phyloP scores from a whole-genome alignment of 495 filamentous ascomycete genomes.

The Lichina pygmaea region DNA sequence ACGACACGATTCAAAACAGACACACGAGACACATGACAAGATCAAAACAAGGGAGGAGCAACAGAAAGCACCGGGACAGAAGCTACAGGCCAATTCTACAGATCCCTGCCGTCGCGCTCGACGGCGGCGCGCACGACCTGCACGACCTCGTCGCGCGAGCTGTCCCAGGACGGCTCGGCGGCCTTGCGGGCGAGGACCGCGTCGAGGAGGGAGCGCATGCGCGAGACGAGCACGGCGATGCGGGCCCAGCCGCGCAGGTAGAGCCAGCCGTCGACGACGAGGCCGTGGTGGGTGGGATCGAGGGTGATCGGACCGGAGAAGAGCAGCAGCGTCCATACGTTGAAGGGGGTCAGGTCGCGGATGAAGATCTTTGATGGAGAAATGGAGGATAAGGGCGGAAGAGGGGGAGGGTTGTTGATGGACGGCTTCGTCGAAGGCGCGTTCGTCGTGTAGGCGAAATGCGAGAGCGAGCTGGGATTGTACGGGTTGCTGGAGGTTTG shows the following conservation, averaged over 20 bases:
- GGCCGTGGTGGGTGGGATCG: slow-evolving; percentile 65
- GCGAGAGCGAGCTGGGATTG: no score
- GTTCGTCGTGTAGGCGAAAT: no score
- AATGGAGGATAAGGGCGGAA: no score
- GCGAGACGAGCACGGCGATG: slow-evolving; percentile 69
- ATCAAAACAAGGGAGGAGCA: no score
- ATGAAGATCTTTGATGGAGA: no score
- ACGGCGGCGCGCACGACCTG: slow-evolving; percentile 49
- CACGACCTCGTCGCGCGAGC: slow-evolving; percentile 31
- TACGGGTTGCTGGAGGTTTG: no score
- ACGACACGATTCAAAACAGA: no score
- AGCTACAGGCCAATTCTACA: slow-evolving; percentile 7
- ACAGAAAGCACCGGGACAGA: no score
- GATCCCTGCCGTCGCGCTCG: slow-evolving; percentile 69
- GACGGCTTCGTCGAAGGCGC: no score
- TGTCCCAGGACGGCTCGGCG: slow-evolving; percentile 33
- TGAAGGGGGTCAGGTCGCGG: slow-evolving; percentile 29
- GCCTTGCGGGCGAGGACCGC: slow-evolving; percentile 50
- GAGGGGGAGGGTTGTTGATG: no score
- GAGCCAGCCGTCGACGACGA: slow-evolving; percentile 86
- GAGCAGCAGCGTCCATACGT: slow-evolving; percentile 69
- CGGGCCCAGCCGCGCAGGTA: slow-evolving; percentile 78
- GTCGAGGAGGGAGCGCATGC: slow-evolving; percentile 68
- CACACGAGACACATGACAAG: no score
- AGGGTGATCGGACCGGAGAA: slow-evolving; percentile 65